Conservation (phyloP, 1,284 basidiomycete species). For the Fistulina hepatica region DNA sequence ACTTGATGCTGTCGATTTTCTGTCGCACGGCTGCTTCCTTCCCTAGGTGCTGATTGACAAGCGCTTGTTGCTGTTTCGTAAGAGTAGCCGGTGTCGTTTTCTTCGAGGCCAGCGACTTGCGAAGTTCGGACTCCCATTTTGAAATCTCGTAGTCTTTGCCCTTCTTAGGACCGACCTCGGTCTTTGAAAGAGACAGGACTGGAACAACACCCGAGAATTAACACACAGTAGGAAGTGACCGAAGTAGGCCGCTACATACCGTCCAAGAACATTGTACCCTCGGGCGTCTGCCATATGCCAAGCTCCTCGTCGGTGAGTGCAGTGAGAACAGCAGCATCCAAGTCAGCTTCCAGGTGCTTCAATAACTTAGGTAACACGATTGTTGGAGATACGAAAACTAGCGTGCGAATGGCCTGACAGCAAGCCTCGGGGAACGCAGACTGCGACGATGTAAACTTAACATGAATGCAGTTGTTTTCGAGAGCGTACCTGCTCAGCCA, state of each 20-base stretch:
- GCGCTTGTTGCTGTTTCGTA: conserved; percentile 75
- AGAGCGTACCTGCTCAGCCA: conserved; percentile 36
- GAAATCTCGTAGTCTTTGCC: conserved; percentile 81
- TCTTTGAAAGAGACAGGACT: neutral
- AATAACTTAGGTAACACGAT: conserved; percentile 60
- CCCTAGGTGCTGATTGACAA: conserved; percentile 69
- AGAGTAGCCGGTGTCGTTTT: conserved; percentile 36
- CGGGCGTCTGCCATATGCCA: conserved; percentile 77
- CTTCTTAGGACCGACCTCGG: conserved; percentile 33
- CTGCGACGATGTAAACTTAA: neutral
- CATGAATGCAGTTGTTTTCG: too few relatives aligned
- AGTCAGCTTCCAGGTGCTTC: conserved; percentile 52
- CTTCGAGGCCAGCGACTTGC: conserved; percentile 46
- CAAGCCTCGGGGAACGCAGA: neutral
- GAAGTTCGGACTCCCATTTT: conserved; percentile 90
- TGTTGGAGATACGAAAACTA: conserved; percentile 64
- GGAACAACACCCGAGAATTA: neutral
- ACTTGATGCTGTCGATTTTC: conserved; percentile 45
- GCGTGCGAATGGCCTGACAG: neutral
- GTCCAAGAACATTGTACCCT: conserved; percentile 70
- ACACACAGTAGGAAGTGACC: too few relatives aligned
- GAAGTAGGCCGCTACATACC: conserved; percentile 34
- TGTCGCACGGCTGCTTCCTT: conserved; percentile 65
- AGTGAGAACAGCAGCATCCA: conserved; percentile 47
- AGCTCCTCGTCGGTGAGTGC: conserved; percentile 64